phyloP scores from a whole-genome alignment of 163 green algal genomes.

The Scenedesmus sp. region DNA sequence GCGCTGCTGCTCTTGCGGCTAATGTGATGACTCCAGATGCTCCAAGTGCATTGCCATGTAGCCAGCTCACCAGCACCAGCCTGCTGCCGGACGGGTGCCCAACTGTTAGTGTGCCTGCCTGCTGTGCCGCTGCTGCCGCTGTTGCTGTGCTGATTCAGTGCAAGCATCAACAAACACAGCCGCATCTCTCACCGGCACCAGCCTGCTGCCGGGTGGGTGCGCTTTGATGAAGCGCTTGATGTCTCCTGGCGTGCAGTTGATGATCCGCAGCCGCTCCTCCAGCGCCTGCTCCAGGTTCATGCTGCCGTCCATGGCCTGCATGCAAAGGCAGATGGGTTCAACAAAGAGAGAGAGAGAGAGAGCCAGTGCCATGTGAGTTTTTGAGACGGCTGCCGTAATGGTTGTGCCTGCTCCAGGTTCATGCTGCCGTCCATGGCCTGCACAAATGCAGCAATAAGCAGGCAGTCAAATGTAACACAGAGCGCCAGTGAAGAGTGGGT shows the following conservation, averaged over 20 bases:
- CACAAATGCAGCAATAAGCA: background rate
- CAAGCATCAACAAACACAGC: background rate
- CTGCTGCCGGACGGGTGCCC: slow-evolving; percentile 6
- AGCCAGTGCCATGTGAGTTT: background rate
- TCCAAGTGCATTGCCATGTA: background rate
- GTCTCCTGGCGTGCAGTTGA: slow-evolving; percentile 78
- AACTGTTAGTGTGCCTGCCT: background rate
- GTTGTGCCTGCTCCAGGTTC: slow-evolving; percentile 61
- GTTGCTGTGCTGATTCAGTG: too few species aligned
- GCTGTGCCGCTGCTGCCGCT: background rate
- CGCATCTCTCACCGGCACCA: slow-evolving; percentile 9
- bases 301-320: slow-evolving; percentile 81
- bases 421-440: slow-evolving; percentile 84
- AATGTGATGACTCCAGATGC: too few species aligned
- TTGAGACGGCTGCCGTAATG: background rate
- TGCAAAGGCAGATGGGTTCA: background rate
- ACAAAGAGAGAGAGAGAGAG: background rate
- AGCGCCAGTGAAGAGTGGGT: background rate
- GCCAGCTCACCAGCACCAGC: background rate
- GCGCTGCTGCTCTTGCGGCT: background rate
- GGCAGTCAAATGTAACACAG: background rate
- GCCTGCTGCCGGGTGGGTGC: slow-evolving; percentile 56
- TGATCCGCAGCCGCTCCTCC: slow-evolving; percentile 73
- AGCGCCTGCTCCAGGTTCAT: slow-evolving; percentile 75
- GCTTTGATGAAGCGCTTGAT: slow-evolving; percentile 74